A percentile compares a stretch with the other conserved stretches of the same genome.
Evolutionary conservation across 495 filamentous ascomycete genomes (phyloP).

Genomic region (Penicillium verhagenii): DNA sequence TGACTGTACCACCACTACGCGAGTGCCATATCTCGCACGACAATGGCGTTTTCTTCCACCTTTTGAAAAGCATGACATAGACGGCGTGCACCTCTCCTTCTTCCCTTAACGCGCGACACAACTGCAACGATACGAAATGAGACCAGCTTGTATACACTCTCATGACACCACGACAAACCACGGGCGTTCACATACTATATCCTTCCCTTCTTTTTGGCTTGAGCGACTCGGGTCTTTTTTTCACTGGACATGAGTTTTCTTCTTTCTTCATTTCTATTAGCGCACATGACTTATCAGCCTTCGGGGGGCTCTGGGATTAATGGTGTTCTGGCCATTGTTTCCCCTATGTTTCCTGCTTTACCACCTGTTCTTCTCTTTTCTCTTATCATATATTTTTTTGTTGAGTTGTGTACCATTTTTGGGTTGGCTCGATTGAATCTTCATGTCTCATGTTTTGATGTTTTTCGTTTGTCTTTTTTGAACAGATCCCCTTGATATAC

Average conservation of each 20-base stretch:
- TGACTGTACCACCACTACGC: slow-evolving; percentile 5
- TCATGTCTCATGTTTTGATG: slow-evolving; percentile 1
- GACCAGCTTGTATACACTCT: slow-evolving; percentile 25
- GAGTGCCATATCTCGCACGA: neutral
- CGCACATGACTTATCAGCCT: slow-evolving; percentile 21
- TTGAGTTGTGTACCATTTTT: neutral
- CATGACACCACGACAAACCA: slow-evolving; percentile 19
- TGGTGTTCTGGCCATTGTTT: slow-evolving; percentile 8
- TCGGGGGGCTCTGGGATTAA: slow-evolving; percentile 5
- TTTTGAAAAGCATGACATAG: slow-evolving; percentile 16
- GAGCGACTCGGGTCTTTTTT: slow-evolving; percentile 9
- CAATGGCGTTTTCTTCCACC: slow-evolving; percentile 6
- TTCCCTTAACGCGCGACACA: slow-evolving; percentile 18
- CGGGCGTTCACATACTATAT: slow-evolving; percentile 15
- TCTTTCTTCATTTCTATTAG: neutral
- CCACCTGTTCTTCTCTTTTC: slow-evolving; percentile 2
- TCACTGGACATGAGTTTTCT: slow-evolving; percentile 7
- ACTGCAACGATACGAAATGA: slow-evolving; percentile 26
- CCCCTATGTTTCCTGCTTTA: neutral
- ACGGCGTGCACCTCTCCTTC: slow-evolving; percentile 11
- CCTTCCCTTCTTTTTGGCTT: slow-evolving; percentile 18
- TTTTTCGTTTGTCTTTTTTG: neutral
- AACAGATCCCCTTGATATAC: neutral
- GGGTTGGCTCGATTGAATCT: neutral
- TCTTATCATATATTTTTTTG: neutral